Evolutionary conservation across 1,139 yeast species (phyloP).

Genomic region (Torulaspora globosa): DNA sequence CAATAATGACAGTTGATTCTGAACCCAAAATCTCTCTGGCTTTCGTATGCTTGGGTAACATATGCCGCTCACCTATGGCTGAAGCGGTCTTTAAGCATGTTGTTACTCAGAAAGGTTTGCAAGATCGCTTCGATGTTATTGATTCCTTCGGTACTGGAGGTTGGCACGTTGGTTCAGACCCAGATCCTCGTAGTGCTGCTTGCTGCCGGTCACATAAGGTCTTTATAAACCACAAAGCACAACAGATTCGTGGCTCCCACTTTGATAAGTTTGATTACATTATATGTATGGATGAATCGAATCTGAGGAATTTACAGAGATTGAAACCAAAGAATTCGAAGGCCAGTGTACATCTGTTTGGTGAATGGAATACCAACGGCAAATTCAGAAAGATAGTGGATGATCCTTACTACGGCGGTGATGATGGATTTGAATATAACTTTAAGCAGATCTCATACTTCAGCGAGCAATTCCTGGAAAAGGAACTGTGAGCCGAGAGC

Average conservation of each 20-base stretch:
- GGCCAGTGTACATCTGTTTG: conserved; percentile 61
- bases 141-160: conserved; percentile 90
- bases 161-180: conserved; percentile 76
- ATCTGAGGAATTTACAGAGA: conserved; percentile 54
- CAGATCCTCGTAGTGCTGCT: conserved; percentile 68
- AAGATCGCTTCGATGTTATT: conserved; percentile 45
- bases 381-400: conserved; percentile 57
- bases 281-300: conserved; percentile 78
- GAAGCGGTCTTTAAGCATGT: conserved; percentile 79
- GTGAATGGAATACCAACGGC: conserved; percentile 56
- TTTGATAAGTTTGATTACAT: conserved; percentile 74
- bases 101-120: conserved; percentile 49
- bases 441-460: conserved; percentile 72
- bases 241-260: conserved; percentile 57
- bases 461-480: conserved; percentile 57
- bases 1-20: conserved; percentile 17
- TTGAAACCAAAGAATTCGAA: conserved; percentile 52
- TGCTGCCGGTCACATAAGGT: conserved; percentile 72
- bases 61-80: conserved; percentile 98
- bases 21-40: conserved; percentile 55
- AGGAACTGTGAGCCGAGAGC: conserved; percentile 37
- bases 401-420: conserved; percentile 92
- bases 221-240: conserved; percentile 71
- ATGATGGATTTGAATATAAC: conserved; percentile 73
- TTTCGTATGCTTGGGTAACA: conserved; percentile 88